Base-by-base conservation (phyloP, 768 basidiomycete species). In the Tricholoma terreum region DNA sequence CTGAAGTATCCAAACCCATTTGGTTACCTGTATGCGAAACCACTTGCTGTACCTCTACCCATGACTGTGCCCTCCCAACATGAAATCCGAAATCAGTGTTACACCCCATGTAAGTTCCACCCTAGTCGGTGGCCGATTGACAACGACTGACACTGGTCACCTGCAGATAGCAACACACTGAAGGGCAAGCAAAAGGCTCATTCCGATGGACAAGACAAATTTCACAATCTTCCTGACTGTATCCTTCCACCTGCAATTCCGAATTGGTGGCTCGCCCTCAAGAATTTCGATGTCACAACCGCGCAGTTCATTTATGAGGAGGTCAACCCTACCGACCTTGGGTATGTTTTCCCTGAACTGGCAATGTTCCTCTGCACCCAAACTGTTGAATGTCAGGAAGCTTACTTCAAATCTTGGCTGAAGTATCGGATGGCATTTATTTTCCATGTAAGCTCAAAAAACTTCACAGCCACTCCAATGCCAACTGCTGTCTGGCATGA, bases 261-360 rank as follows among this genome's bases (percentile, higher is more conserved):
- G 7, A 35, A 7, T 15, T 52, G 52, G 52, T 2, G n/a, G 5
- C 27, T 7, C 15, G 24, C 52, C 17, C 15, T n/a, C 4, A 19
- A 52, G 19, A 22, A 52, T 3, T 36, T 52, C 17, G 12, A 52
- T 14, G 3, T 52, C 22, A 12, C 6, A 27, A 5, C 5, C 21
- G 38, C 52, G 4, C 7, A 5, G 0, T 52, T 52, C 8, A 4
- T 17, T 10, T 52, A 40, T n/a, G 10, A 36, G 4, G 21, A 15
- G 1, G 36, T 40, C 22, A 10, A 27, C 11, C 36, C 36, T 9
- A 42, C 19, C 24, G 54, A 61, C 8, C 38, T 49, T 9, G 52
- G 52, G 3, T 58, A 61, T 35, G 48, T 54, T 2, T 61, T 61
- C 38, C 45, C 54, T 8, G 57, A 61, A 19, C 57, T 54, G 2